Evolutionary conservation across 1,139 yeast species (phyloP).

Genomic region (Nakaseomyces glabratus): DNA sequence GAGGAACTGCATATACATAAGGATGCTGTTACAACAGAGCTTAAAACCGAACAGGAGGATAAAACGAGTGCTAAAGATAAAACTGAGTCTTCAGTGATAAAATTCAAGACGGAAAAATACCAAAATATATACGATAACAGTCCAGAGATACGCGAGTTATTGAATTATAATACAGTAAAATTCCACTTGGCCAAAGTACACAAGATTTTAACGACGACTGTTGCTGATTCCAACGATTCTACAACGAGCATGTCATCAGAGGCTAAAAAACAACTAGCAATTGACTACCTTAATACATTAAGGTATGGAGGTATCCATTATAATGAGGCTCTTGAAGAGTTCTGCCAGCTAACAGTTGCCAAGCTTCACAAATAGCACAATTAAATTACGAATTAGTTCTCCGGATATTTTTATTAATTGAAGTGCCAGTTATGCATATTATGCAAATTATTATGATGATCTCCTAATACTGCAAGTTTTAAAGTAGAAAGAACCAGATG

Average conservation of each 20-base stretch:
- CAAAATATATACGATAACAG: slow-evolving; percentile 16
- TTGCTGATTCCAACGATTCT: slow-evolving; percentile 15
- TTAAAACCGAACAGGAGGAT: slow-evolving; percentile 3
- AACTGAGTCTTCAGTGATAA: neutral
- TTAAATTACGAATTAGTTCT: no score
- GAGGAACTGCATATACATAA: slow-evolving; percentile 35
- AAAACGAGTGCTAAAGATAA: slow-evolving; percentile 1
- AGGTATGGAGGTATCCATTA: slow-evolving; percentile 30
- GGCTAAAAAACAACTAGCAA: slow-evolving; percentile 24
- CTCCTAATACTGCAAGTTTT: no score
- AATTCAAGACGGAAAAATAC: slow-evolving; percentile 12
- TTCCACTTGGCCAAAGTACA: slow-evolving; percentile 29
- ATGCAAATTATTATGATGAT: no score
- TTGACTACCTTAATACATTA: slow-evolving; percentile 30
- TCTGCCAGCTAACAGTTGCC: slow-evolving; percentile 21
- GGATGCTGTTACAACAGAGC: slow-evolving; percentile 10
- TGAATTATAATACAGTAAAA: slow-evolving; percentile 30
- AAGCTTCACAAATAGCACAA: no score
- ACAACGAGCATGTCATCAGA: slow-evolving; percentile 18
- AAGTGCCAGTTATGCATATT: no score
- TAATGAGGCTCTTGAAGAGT: slow-evolving; percentile 32
- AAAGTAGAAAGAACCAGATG: no score
- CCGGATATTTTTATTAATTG: no score
- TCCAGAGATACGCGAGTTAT: slow-evolving; percentile 23
- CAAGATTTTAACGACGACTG: slow-evolving; percentile 21